Percentiles rank a stretch among this genome's conserved stretches.
Evolutionary conservation across 2,329 filamentous ascomycete genomes (phyloP).

Genomic region (Didymosphaeria variabile): DNA sequence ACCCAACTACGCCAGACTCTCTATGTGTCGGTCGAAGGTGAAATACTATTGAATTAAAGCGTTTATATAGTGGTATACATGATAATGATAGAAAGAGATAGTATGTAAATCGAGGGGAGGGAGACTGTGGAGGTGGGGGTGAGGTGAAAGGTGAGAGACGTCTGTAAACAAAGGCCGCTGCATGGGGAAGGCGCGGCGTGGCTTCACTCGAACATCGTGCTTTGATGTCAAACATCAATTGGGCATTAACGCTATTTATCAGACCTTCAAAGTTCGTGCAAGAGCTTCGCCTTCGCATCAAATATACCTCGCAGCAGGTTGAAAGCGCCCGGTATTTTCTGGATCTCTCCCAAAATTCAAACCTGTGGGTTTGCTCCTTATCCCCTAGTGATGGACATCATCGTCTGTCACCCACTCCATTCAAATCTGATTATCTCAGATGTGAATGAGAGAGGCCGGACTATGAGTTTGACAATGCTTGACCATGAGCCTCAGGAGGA

Average conservation of each 20-base stretch:
- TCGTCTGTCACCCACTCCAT: too few relatives aligned
- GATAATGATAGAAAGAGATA: background rate
- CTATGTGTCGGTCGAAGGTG: conserved; percentile 5
- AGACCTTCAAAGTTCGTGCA: background rate
- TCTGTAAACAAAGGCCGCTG: background rate
- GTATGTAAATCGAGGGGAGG: background rate
- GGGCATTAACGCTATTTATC: background rate
- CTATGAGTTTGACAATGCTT: too few relatives aligned
- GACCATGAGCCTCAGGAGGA: too few relatives aligned
- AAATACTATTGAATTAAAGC: background rate
- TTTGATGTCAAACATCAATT: too few relatives aligned
- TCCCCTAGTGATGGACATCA: too few relatives aligned
- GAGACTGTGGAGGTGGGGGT: background rate
- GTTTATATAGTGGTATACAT: background rate
- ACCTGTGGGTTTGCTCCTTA: too few relatives aligned
- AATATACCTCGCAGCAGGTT: too few relatives aligned
- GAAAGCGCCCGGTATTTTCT: too few relatives aligned
- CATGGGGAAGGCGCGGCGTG: background rate
- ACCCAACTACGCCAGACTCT: background rate
- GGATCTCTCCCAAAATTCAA: too few relatives aligned
- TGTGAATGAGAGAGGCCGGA: too few relatives aligned
- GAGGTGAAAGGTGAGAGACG: background rate
- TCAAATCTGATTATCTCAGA: too few relatives aligned
- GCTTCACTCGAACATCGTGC: background rate
- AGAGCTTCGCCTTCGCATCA: background rate